These are phyloP conservation scores for Magnusiomyces fungicola DNA, from an alignment of 1,139 yeast genomes.

Conservation along the genomic window DNA sequence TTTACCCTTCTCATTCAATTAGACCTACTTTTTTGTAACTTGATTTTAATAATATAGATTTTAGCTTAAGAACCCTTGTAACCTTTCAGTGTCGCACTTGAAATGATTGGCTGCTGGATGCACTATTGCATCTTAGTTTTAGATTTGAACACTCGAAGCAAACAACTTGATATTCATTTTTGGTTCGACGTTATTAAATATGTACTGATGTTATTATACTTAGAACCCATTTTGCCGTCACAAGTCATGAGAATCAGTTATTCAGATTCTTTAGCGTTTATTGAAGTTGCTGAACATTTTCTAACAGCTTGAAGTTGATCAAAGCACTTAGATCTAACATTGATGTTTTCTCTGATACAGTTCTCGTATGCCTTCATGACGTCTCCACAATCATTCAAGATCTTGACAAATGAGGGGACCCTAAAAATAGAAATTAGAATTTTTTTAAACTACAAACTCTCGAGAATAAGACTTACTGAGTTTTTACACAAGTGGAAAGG, in stretches of 20 bases:
- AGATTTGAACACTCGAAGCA: too few relatives aligned
- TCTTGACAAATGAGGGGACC: constrained; percentile 59
- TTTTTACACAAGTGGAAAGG: constrained; percentile 51
- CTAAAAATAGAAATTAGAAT: constrained; percentile 9
- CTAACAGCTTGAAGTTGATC: constrained; percentile 34
- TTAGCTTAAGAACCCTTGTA: too few relatives aligned
- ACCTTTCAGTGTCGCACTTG: neutral
- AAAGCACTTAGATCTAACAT: constrained; percentile 38
- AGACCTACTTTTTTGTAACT: neutral
- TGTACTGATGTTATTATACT: too few relatives aligned
- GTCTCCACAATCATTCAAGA: constrained; percentile 50
- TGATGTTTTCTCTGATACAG: constrained; percentile 42
- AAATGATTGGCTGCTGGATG: too few relatives aligned
- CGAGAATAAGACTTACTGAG: constrained; percentile 23
- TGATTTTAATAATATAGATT: neutral
- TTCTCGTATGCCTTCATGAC: constrained; percentile 53
- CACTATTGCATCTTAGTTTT: too few relatives aligned
- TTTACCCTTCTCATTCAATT: neutral
- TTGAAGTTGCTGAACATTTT: constrained; percentile 32
- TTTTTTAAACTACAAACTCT: neutral
- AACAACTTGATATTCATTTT: too few relatives aligned
- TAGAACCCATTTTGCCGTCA: too few relatives aligned
- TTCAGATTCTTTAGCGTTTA: constrained; percentile 20
- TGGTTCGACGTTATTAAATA: too few relatives aligned
- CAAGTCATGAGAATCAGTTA: too few relatives aligned